Percentiles rank a stretch among this genome's conserved stretches.
Conservation (phyloP, 2,329 filamentous ascomycete species). For the Alternaria infectoria region DNA sequence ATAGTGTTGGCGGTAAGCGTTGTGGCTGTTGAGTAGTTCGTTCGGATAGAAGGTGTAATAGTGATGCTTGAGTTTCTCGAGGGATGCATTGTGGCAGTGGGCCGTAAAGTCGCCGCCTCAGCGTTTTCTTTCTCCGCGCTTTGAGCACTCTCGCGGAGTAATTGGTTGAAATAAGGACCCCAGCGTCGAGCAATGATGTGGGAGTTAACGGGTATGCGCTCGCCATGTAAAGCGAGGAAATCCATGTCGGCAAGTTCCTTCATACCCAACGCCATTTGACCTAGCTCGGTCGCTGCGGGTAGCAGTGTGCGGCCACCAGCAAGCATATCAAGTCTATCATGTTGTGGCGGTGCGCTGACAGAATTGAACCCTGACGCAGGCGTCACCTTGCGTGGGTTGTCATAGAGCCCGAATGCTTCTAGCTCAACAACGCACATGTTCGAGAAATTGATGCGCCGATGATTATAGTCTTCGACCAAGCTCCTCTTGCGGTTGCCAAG, state of each 20-base stretch:
- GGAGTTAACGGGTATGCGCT: constrained; percentile 92
- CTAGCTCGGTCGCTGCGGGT: constrained; percentile 81
- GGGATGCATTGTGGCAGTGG: constrained; percentile 60
- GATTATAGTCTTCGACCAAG: constrained; percentile 97
- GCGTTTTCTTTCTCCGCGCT: constrained; percentile 62
- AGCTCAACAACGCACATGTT: constrained; percentile 97
- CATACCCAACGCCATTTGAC: constrained; percentile 77
- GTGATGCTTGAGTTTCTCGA: constrained; percentile 82
- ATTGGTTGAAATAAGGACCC: constrained; percentile 94
- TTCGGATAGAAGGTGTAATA: constrained; percentile 73
- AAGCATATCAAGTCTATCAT: constrained; percentile 59
- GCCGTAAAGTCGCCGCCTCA: constrained; percentile 77
- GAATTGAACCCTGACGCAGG: constrained; percentile 86
- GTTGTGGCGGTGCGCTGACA: constrained; percentile 72
- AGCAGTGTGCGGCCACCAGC: constrained; percentile 79
- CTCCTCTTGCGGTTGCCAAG: constrained; percentile 92
- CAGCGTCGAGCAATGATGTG: constrained; percentile 85
- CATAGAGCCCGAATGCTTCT: constrained; percentile 95
- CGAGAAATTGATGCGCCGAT: constrained; percentile 94
- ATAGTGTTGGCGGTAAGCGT: constrained; percentile 51
- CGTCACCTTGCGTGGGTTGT: constrained; percentile 81
- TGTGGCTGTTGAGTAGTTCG: constrained; percentile 52
- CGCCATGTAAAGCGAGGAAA: constrained; percentile 87
- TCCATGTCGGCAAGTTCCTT: constrained; percentile 97
- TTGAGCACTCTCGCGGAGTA: constrained; percentile 79